Base-by-base conservation (phyloP, 768 basidiomycete species). In the Clathrus columnatus region DNA sequence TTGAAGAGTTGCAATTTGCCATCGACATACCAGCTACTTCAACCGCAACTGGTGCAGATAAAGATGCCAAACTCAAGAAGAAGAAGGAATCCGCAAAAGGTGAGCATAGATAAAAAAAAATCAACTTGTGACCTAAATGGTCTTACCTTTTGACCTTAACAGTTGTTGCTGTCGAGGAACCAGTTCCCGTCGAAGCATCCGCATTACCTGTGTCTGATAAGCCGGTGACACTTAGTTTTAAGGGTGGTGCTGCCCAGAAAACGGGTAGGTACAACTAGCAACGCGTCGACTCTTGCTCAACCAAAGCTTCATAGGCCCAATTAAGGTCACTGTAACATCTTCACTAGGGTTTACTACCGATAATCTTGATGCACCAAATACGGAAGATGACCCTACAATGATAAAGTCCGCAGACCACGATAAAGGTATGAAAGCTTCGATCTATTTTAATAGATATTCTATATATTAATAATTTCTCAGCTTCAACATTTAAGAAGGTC, bases 161-260 rank as follows among this genome's bases (percentile, higher is more conserved):
- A 65, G 57, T 63, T 63, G 67, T 72, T 56, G 76, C 73, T 54
- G 62, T 68, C 50, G 54, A 54, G 21, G 57, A 56, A 36, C 45
- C 48, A 27, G 49, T 65, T 44, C 68, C 68, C n/a, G 73, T 71
- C 3, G 79, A 80, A 29, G 82, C 88, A 11, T 89, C 87, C 14
- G 67, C 73, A 4, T 70, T 91, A 4, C 88, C 87, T 1, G 71
- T 90, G 5, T 85, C 84, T 0, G 83, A 86, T 62, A 91, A 90
- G 64, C 88, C 87, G 1, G 84, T 91, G 11, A 90, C 85, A 0
- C 68, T 91, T 42, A 89, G 72, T 63, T 86, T 91, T 59, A 86
- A 82, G 68, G 23, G 26, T 46, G 58, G 51, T 36, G 51, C 44
- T 14, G 47, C 42, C 1, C 61, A 60, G 10, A 61, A 67, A 1